Evolutionary conservation across 2,329 filamentous ascomycete species (phyloP).

Genomic region (Verticillium albo-atrum): DNA sequence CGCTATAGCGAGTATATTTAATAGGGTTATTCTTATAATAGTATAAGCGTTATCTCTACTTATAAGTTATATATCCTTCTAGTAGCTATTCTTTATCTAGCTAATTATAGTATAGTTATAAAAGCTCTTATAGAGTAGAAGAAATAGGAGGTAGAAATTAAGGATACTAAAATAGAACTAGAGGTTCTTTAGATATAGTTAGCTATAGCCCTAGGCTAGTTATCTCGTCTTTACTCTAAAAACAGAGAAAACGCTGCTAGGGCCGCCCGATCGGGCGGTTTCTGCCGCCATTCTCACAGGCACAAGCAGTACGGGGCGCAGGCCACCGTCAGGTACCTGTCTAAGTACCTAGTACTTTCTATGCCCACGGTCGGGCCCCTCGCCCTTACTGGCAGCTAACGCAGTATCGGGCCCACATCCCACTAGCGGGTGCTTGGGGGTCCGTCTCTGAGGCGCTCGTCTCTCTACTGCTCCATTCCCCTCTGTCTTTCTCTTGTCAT

Average conservation of each 20-base stretch:
- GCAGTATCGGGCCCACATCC: background rate
- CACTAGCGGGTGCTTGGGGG: background rate
- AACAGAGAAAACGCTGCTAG: conserved; percentile 6
- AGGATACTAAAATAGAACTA: no score
- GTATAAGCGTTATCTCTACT: no score
- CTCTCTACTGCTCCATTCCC: background rate
- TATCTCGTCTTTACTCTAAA: conserved; percentile 5
- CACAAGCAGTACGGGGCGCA: conserved; percentile 2
- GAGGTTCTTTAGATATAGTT: no score
- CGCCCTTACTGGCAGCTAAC: background rate
- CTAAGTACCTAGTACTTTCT: conserved; percentile 9
- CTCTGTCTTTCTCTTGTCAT: background rate
- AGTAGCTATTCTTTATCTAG: no score
- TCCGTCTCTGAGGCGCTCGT: background rate
- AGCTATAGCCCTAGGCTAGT: no score
- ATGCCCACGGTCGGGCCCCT: background rate
- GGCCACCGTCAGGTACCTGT: background rate
- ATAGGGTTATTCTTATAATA: no score
- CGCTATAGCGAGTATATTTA: no score
- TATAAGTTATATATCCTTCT: no score
- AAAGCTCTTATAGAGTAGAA: no score
- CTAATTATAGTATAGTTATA: no score
- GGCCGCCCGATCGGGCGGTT: conserved; percentile 6
- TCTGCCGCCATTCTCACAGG: conserved; percentile 7
- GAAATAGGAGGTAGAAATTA: no score